A percentile compares a stretch with the other conserved stretches of the same genome.
phyloP scores from a whole-genome alignment of 345 rosid genomes.

The Euphorbia peplus region DNA sequence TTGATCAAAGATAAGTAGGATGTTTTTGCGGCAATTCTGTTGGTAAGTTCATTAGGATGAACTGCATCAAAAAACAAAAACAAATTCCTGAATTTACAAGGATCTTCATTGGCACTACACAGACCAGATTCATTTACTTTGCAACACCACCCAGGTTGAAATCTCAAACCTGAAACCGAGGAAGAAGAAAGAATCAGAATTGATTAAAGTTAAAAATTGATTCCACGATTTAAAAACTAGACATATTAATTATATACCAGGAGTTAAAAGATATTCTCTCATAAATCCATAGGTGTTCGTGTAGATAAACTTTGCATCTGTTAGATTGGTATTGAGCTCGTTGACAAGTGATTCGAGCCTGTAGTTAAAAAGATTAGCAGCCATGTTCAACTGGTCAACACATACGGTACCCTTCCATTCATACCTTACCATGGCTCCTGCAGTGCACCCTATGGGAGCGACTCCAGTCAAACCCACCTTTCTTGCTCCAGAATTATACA shows the following conservation, averaged over 20 bases:
- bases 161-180: not conserved
- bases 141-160: conserved; percentile 8
- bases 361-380: conserved; percentile 17
- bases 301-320: conserved; percentile 17
- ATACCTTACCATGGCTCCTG: conserved; percentile 1
- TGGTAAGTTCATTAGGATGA: conserved; percentile 16
- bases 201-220: too few relatives aligned
- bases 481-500: conserved; percentile 27
- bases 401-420: conserved; percentile 10
- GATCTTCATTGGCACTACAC: not conserved
- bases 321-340: conserved; percentile 3
- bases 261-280: not conserved
- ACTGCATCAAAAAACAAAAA: conserved; percentile 12
- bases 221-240: not conserved
- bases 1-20: too few relatives aligned
- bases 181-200: not conserved
- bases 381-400: conserved; percentile 19
- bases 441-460: conserved; percentile 16
- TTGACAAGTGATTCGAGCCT: conserved; percentile 9
- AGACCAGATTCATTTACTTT: conserved; percentile 13
- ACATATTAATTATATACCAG: not conserved
- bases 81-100: conserved; percentile 1
- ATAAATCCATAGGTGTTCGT: conserved; percentile 2
- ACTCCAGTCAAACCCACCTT: conserved; percentile 24
- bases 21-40: too few relatives aligned